Percentiles rank a stretch among this genome's conserved stretches.
Conservation (phyloP, 2,329 filamentous ascomycete genomes). For the Ascochyta viciae-villosae region DNA sequence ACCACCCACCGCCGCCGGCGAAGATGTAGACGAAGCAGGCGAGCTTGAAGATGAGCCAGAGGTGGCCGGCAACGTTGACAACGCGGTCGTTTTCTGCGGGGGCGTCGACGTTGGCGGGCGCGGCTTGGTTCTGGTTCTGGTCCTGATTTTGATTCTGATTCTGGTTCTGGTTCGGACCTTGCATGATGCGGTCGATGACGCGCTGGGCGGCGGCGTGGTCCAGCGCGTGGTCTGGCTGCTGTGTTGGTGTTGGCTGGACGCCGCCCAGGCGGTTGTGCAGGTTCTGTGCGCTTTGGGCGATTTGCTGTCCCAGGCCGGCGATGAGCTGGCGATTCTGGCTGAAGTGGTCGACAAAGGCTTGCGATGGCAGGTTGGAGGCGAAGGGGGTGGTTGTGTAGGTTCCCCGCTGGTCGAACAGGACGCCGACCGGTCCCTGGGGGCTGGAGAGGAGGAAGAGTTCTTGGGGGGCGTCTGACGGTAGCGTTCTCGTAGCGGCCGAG, state of each 20-base stretch:
- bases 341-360: constrained; percentile 45
- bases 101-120: constrained; percentile 15
- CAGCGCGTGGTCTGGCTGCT: constrained; percentile 19
- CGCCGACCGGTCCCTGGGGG: constrained; percentile 46
- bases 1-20: constrained; percentile 53
- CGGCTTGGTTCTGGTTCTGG: constrained; percentile 23
- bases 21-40: constrained; percentile 66
- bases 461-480: constrained; percentile 27
- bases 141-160: constrained; percentile 21
- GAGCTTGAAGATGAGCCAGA: constrained; percentile 66
- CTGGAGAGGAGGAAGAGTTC: constrained; percentile 48
- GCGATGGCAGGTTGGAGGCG: constrained; percentile 35
- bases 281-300: constrained; percentile 29
- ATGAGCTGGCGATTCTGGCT: constrained; percentile 43
- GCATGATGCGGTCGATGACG: constrained; percentile 21
- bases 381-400: constrained; percentile 45
- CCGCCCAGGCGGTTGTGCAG: constrained; percentile 28
- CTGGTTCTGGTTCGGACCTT: constrained; percentile 18
- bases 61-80: constrained; percentile 44
- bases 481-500: constrained; percentile 10
- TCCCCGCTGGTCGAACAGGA: constrained; percentile 46
- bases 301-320: constrained; percentile 39
- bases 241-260: constrained; percentile 28
- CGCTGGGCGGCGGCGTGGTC: constrained; percentile 18
- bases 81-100: constrained; percentile 36